Conservation (phyloP, 176 grass and related monocot genomes). For the Echinochloa phyllopogon region DNA sequence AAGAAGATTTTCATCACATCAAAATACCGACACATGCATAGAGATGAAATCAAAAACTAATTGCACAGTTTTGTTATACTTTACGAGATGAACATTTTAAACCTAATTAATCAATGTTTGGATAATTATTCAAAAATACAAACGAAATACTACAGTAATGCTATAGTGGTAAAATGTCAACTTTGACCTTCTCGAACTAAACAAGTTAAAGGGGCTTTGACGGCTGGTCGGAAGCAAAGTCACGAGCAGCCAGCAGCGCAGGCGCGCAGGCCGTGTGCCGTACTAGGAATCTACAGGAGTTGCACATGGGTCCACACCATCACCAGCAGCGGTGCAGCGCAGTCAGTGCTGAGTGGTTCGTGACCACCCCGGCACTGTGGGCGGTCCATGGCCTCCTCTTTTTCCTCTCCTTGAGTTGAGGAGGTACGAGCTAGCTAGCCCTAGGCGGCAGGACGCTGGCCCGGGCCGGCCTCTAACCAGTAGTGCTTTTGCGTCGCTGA, state of each 20-base stretch:
- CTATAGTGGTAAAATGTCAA: too few relatives aligned
- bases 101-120: too few relatives aligned
- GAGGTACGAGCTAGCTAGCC: too few relatives aligned
- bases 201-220: too few relatives aligned
- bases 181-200: too few relatives aligned
- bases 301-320: slow-evolving; percentile 19
- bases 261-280: background rate
- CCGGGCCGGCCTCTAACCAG: background rate
- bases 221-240: background rate
- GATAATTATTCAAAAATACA: too few relatives aligned
- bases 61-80: too few relatives aligned
- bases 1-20: too few relatives aligned
- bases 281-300: slow-evolving; percentile 48
- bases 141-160: too few relatives aligned
- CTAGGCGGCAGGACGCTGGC: background rate
- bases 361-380: slow-evolving; percentile 4
- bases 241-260: background rate
- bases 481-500: background rate
- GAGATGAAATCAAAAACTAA: too few relatives aligned
- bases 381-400: background rate
- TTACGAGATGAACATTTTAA: too few relatives aligned
- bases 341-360: background rate
- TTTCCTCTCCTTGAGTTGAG: background rate
- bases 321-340: background rate
- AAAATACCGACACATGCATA: too few relatives aligned